Evolutionary conservation across 163 green algal genomes (phyloP).

Genomic region (Chlorella variabilis): DNA sequence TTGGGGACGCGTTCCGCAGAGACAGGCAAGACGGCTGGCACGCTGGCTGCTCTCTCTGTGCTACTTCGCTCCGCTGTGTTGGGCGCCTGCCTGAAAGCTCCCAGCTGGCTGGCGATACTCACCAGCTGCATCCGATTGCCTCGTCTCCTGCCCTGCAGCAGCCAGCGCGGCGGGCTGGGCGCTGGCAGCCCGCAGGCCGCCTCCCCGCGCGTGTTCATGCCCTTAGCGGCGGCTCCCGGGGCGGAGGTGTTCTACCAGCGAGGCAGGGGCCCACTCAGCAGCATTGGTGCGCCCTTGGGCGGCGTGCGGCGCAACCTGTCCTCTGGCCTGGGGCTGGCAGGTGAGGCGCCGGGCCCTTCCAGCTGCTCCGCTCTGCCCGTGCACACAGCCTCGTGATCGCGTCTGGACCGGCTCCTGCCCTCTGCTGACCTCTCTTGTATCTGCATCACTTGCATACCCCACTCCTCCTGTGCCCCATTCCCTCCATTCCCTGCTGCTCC

Average conservation of each 20-base stretch:
- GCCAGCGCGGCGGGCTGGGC: background rate
- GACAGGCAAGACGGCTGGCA: background rate
- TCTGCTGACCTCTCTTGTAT: too few species aligned
- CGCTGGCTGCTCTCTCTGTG: background rate
- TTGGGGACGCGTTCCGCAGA: background rate
- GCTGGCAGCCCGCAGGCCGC: background rate
- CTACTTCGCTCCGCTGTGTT: too few species aligned
- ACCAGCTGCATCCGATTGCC: too few species aligned
- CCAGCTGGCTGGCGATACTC: too few species aligned
- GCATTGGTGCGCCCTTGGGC: background rate
- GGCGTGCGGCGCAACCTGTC: slow-evolving; percentile 31
- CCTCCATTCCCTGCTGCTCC: too few species aligned
- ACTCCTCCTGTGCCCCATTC: background rate
- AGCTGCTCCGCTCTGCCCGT: too few species aligned
- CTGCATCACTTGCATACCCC: too few species aligned
- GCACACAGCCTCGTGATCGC: too few species aligned
- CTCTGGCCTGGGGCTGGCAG: slow-evolving; percentile 5
- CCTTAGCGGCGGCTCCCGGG: background rate
- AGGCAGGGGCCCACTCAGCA: background rate
- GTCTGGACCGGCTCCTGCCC: too few species aligned
- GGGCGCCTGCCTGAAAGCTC: too few species aligned
- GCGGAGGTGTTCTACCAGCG: background rate
- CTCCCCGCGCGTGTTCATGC: background rate
- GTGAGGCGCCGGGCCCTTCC: too few species aligned
- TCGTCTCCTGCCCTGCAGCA: background rate